Conservation (phyloP, 768 basidiomycete species). For the Saitozyma sp. region DNA sequence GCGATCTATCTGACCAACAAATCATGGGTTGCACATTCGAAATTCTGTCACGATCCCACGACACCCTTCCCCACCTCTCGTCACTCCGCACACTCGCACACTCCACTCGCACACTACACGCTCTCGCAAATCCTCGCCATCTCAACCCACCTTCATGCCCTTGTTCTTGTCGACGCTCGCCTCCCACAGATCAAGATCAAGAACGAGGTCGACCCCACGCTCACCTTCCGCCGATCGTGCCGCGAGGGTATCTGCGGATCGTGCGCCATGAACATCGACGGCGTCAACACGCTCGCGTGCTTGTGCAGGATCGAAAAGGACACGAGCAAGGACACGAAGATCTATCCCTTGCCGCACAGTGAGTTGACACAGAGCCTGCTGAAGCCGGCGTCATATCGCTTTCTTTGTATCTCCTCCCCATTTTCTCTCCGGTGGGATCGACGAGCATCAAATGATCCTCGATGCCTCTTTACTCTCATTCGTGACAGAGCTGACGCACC, state of each 20-base stretch:
- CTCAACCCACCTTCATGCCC: too few species aligned
- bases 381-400: background rate
- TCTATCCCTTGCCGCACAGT: slow-evolving; percentile 98
- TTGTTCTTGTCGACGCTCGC: background rate
- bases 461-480: too few species aligned
- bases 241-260: slow-evolving; percentile 82
- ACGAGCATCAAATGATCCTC: too few species aligned
- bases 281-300: slow-evolving; percentile 92
- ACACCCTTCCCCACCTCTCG: too few species aligned
- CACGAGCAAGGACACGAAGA: slow-evolving; percentile 70
- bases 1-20: too few species aligned
- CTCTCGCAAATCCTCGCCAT: too few species aligned
- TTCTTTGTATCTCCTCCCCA: background rate
- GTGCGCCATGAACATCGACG: slow-evolving; percentile 99
- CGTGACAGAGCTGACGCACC: background rate
- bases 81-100: too few species aligned
- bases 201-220: slow-evolving; percentile 94
- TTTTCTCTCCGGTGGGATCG: too few species aligned
- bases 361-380: slow-evolving; percentile 46
- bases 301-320: slow-evolving; percentile 89
- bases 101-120: too few species aligned
- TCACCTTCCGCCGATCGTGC: slow-evolving; percentile 75
- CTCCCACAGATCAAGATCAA: slow-evolving; percentile 83
- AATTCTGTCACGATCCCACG: too few species aligned
- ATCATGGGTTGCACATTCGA: too few species aligned